phyloP scores from a whole-genome alignment of 2,329 filamentous ascomycete genomes.

The Trichophyton equinum region DNA sequence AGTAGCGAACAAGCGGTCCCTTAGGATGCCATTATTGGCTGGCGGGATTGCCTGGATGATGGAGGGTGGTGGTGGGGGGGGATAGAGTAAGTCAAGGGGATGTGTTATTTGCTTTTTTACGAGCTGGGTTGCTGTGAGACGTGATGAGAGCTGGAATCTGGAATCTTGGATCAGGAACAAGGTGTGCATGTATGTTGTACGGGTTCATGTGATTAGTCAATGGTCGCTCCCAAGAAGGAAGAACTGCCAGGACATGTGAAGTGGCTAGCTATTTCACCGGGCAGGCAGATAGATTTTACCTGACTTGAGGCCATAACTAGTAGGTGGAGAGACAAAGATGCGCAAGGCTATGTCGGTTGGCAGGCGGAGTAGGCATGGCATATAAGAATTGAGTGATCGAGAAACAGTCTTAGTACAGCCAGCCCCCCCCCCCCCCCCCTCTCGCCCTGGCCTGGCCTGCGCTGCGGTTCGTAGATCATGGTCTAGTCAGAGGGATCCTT shows the following conservation, averaged over 20 bases:
- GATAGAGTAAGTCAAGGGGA: neutral
- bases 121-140: neutral
- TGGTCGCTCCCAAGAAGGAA: neutral
- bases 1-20: neutral
- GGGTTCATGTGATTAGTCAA: constrained; percentile 1
- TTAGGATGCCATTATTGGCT: neutral
- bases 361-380: neutral
- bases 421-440: neutral
- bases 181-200: neutral
- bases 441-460: too few relatives aligned
- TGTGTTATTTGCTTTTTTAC: neutral
- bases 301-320: neutral
- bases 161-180: constrained; percentile 2
- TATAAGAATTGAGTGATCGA: neutral
- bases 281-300: neutral
- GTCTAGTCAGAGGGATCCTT: neutral
- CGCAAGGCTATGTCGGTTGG: neutral
- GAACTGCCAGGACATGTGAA: neutral
- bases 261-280: neutral
- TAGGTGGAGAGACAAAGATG: neutral
- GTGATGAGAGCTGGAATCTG: neutral
- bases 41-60: neutral
- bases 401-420: neutral
- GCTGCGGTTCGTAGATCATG: neutral
- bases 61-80: neutral